phyloP scores from a whole-genome alignment of 139 green algal genomes.

The Picochlorum sp. region DNA sequence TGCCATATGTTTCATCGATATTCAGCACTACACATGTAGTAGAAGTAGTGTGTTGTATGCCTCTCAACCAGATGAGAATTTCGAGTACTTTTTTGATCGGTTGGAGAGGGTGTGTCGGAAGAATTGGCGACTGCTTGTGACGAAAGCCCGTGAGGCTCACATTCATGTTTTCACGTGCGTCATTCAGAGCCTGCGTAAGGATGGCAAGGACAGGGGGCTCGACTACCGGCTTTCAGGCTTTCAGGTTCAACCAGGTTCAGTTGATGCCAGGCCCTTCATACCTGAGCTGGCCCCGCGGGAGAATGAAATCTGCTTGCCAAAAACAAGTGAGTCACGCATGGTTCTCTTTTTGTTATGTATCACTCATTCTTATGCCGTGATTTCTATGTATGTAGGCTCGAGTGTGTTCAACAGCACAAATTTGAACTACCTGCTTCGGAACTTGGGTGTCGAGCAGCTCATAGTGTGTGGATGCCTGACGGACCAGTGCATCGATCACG shows the following conservation, averaged over 20 bases:
- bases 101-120: slow-evolving; percentile 11
- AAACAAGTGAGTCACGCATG: slow-evolving; percentile 25
- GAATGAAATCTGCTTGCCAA: slow-evolving; percentile 64
- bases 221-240: slow-evolving; percentile 73
- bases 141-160: slow-evolving; percentile 7
- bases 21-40: too few species aligned
- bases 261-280: slow-evolving; percentile 43
- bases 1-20: too few species aligned
- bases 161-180: slow-evolving; percentile 59
- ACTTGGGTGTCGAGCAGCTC: slow-evolving; percentile 41
- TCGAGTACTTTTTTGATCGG: slow-evolving; percentile 22
- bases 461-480: slow-evolving; percentile 55
- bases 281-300: slow-evolving; percentile 27
- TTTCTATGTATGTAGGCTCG: not conserved
- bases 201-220: slow-evolving; percentile 49
- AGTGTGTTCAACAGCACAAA: slow-evolving; percentile 56
- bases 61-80: not conserved
- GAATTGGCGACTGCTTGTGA: slow-evolving; percentile 9
- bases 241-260: slow-evolving; percentile 54
- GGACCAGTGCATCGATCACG: slow-evolving; percentile 65
- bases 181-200: slow-evolving; percentile 48
- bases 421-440: slow-evolving; percentile 43
- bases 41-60: too few species aligned
- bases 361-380: too few species aligned
- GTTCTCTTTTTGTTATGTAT: too few species aligned